A percentile compares a stretch with the other conserved stretches of the same genome.
Evolutionary conservation across 371 early-diverging fungal genomes (phyloP).

Genomic region (Rhizomucor pusillus): DNA sequence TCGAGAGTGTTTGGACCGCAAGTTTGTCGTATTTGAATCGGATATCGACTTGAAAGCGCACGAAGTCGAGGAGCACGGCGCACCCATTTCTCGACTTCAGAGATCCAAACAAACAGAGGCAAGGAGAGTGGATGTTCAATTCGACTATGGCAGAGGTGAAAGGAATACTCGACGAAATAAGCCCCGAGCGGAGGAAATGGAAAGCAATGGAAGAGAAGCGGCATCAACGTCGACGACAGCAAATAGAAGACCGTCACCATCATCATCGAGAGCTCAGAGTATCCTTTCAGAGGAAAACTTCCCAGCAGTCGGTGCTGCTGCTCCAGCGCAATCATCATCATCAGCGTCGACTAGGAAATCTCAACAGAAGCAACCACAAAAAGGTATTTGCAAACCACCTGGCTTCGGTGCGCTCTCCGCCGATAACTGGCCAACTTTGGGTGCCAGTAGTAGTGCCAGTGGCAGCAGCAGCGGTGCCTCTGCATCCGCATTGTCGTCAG

Average conservation of each 20-base stretch:
- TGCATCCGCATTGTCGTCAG: constrained; percentile 2
- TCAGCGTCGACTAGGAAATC: constrained; percentile 9
- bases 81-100: constrained; percentile 25
- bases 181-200: constrained; percentile 3
- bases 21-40: constrained; percentile 94
- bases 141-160: constrained; percentile 49
- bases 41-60: constrained; percentile 92
- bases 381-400: constrained; percentile 20
- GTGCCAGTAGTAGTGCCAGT: constrained; percentile 7
- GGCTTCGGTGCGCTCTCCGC: constrained; percentile 31
- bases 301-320: constrained; percentile 24
- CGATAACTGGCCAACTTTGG: constrained; percentile 20
- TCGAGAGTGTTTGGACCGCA: constrained; percentile 84
- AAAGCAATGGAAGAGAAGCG: neutral
- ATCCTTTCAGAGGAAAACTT: constrained; percentile 20
- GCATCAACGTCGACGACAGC: constrained; percentile 5
- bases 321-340: constrained; percentile 14
- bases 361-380: constrained; percentile 13
- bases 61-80: constrained; percentile 57
- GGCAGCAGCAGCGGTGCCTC: constrained; percentile 7
- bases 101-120: constrained; percentile 39
- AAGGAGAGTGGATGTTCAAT: constrained; percentile 53
- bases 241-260: neutral
- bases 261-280: neutral
- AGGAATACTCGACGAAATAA: constrained; percentile 11